A percentile compares a stretch with the other conserved stretches of the same genome.
These are phyloP conservation scores for Talaromyces sp. DNA, from an alignment of 2,329 filamentous ascomycete genomes.

Conservation along the genomic window DNA sequence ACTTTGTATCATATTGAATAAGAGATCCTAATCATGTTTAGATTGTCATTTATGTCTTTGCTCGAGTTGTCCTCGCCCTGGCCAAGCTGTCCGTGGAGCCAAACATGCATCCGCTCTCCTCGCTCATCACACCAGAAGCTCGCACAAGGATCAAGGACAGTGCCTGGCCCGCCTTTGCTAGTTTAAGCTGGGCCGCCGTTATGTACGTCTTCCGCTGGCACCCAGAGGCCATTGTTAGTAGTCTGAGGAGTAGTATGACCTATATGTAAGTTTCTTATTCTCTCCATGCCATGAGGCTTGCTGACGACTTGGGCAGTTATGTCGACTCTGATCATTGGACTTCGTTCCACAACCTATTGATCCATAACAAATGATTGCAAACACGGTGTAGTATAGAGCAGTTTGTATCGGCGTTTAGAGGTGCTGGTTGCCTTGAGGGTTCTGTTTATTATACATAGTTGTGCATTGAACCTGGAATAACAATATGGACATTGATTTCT, in stretches of 20 bases:
- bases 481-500: background rate
- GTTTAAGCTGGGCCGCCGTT: slow-evolving; percentile 82
- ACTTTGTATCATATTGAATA: background rate
- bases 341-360: slow-evolving; percentile 73
- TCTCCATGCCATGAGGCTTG: background rate
- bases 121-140: slow-evolving; percentile 40
- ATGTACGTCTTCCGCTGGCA: slow-evolving; percentile 95
- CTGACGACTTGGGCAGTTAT: slow-evolving; percentile 44
- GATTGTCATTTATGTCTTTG: slow-evolving; percentile 97
- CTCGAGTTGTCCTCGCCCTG: slow-evolving; percentile 76
- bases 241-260: slow-evolving; percentile 89
- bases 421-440: background rate
- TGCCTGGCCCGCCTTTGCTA: slow-evolving; percentile 90
- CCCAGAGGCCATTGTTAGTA: slow-evolving; percentile 84
- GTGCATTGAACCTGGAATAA: background rate
- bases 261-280: slow-evolving; percentile 68
- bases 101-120: slow-evolving; percentile 36
- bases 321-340: slow-evolving; percentile 86
- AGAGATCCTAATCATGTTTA: slow-evolving; percentile 33
- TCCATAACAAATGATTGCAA: slow-evolving; percentile 65
- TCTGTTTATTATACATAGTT: background rate
- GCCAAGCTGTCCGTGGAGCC: slow-evolving; percentile 76
- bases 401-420: slow-evolving; percentile 5
- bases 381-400: background rate
- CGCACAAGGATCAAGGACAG: slow-evolving; percentile 55